phyloP scores from a whole-genome alignment of 1,284 basidiomycete genomes.

The Caloboletus firmus region DNA sequence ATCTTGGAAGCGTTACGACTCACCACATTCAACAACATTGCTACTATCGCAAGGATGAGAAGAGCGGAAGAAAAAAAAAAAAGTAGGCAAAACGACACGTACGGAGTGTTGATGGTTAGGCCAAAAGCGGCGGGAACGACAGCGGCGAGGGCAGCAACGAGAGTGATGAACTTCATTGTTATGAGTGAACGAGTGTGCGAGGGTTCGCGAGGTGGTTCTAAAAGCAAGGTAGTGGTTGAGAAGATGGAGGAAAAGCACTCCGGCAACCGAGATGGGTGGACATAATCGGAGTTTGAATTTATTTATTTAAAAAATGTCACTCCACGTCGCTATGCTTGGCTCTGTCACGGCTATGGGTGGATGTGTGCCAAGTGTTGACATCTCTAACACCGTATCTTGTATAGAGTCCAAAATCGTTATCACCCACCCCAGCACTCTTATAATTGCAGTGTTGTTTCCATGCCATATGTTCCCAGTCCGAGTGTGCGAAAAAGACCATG shows the following conservation, averaged over 20 bases:
- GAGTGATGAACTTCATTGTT: conserved; percentile 54
- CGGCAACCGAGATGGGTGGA: not conserved
- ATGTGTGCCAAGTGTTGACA: no score
- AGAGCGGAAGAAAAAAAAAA: not conserved
- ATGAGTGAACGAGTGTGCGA: conserved; percentile 25
- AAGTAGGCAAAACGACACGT: conserved; percentile 38
- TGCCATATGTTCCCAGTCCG: not conserved
- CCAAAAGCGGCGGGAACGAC: conserved; percentile 47
- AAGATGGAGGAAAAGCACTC: not conserved
- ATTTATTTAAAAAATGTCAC: not conserved
- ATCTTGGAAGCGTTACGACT: conserved; percentile 25
- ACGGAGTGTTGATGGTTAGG: conserved; percentile 72
- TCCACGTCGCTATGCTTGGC: not conserved
- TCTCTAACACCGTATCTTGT: no score
- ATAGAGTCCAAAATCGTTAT: not conserved
- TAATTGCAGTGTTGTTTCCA: not conserved
- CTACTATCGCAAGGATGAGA: conserved; percentile 20
- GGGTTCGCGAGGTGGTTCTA: conserved; percentile 6
- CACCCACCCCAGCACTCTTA: not conserved
- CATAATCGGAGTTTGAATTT: conserved; percentile 34
- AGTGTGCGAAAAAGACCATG: not conserved
- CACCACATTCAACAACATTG: conserved; percentile 55
- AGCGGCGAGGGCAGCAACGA: conserved; percentile 46
- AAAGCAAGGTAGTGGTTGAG: conserved; percentile 4
- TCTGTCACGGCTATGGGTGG: no score